Evolutionary conservation across 2,329 filamentous ascomycete genomes (phyloP), one percentile per base, ranked within the genome.

Genomic region (Aspergillus unguis): DNA sequence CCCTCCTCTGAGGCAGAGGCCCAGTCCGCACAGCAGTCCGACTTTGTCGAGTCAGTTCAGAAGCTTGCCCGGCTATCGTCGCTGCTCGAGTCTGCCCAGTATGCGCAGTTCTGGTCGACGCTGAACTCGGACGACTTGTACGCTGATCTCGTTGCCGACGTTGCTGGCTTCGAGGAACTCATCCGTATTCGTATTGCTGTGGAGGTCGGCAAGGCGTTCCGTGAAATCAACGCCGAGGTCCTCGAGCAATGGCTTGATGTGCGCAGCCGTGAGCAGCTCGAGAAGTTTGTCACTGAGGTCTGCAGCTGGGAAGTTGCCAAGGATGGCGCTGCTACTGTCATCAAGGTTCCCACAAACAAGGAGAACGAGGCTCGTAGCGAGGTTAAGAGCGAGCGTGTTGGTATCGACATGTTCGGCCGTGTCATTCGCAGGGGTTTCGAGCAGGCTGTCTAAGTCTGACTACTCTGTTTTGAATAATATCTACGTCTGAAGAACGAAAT

Each of bases 281-380:
- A 82, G 64, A 90, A 90, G 75, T 95, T 95, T 63, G 84, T 94
- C 62, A 82, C 83, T 52, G 89, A 92, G 71, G 88, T 92, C 8
- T 94, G 88, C 67, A 90, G 88, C 60, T 99, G 92, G 91, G 83
- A 82, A 64, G 80, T 96, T 38, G 87, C 90, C 56, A 84, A 79
- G 49, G 53, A 58, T 33, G 63, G 60, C 45, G 56, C 59, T 25
- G 54, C 54, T 37, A 56, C 60, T n/a, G 67, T 77, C 40, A 85
- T 96, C 58, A 83, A 84, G 71, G 83, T 99, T 52, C 94, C 94
- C 51, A 79, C 86, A 67, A 99, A 99, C 78, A 89, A 94, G 69
- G 94, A 99, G 76, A 96, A 96, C 72, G 92, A 97, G 83, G 94
- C 91, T 41, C 90, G 95, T 80, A 94, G 94, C 74, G 87, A 91